Percentiles rank a stretch among this genome's conserved stretches.
Conservation (phyloP, 2,329 filamentous ascomycete genomes). For the Albifimbria verrucaria region DNA sequence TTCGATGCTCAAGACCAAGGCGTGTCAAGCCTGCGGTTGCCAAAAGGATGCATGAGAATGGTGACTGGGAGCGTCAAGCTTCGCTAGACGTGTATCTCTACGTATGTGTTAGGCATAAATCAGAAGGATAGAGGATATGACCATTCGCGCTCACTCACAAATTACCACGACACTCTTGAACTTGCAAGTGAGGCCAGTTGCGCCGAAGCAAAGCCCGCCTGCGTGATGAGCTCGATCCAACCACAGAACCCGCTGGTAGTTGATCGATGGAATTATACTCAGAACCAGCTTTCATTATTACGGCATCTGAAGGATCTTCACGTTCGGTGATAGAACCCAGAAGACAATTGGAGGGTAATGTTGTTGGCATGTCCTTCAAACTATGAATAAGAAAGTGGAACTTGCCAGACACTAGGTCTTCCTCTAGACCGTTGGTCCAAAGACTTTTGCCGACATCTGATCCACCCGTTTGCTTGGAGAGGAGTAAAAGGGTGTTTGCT, state of each 20-base stretch:
- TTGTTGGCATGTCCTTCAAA: slow-evolving; percentile 13
- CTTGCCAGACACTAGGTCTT: slow-evolving; percentile 8
- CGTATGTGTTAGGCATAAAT: not conserved
- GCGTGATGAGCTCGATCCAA: slow-evolving; percentile 9
- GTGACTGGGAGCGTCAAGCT: slow-evolving; percentile 10
- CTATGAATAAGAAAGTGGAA: slow-evolving; percentile 10
- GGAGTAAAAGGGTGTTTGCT: slow-evolving; percentile 11
- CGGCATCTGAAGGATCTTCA: slow-evolving; percentile 11
- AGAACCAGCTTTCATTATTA: slow-evolving; percentile 7
- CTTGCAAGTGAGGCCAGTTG: slow-evolving; percentile 10
- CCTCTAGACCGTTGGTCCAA: slow-evolving; percentile 13
- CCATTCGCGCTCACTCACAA: no score
- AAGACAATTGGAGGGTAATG: slow-evolving; percentile 6
- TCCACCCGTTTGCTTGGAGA: slow-evolving; percentile 13
- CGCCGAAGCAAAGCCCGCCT: slow-evolving; percentile 7
- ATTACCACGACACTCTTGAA: slow-evolving; percentile 12
- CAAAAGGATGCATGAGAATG: slow-evolving; percentile 10
- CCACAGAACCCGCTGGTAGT: slow-evolving; percentile 9
- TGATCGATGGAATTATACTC: slow-evolving; percentile 9
- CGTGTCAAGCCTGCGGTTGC: slow-evolving; percentile 9
- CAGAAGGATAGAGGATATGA: not conserved
- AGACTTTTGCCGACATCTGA: slow-evolving; percentile 14
- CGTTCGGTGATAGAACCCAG: slow-evolving; percentile 9
- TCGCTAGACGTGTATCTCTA: slow-evolving; percentile 12
- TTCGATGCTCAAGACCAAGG: slow-evolving; percentile 8